Evolutionary conservation across 140 eudicot genomes (phyloP).

Genomic region (Anethum foeniculum): DNA sequence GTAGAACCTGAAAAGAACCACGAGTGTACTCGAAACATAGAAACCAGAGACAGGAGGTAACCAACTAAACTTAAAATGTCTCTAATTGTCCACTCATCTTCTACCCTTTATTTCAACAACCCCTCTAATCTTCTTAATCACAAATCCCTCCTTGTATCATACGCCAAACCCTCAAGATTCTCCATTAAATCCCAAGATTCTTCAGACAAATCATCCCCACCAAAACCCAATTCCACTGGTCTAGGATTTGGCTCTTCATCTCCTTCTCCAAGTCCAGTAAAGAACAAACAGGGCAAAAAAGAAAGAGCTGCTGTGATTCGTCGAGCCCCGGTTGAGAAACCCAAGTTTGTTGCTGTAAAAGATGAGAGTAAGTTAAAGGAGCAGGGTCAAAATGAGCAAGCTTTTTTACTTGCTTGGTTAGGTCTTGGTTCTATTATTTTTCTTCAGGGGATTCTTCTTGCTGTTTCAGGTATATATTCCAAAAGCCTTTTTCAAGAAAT

Average conservation of each 20-base stretch:
- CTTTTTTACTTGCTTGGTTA: slow-evolving; percentile 80
- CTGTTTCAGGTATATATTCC: slow-evolving; percentile 65
- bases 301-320: slow-evolving; percentile 68
- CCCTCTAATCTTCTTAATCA: not conserved
- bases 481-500: not conserved
- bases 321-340: slow-evolving; percentile 63
- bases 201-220: slow-evolving; percentile 30
- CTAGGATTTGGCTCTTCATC: slow-evolving; percentile 64
- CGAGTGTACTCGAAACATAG: not conserved
- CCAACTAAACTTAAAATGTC: slow-evolving; percentile 1
- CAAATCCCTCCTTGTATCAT: slow-evolving; percentile 3
- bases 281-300: slow-evolving; percentile 49
- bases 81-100: slow-evolving; percentile 1
- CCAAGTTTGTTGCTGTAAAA: slow-evolving; percentile 37
- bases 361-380: slow-evolving; percentile 33
- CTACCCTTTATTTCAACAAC: slow-evolving; percentile 4
- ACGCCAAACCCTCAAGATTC: slow-evolving; percentile 18
- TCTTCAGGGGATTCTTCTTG: slow-evolving; percentile 62
- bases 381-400: slow-evolving; percentile 42
- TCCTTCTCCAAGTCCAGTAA: slow-evolving; percentile 20
- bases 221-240: slow-evolving; percentile 29
- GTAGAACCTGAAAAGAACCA: not conserved
- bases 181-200: slow-evolving; percentile 39
- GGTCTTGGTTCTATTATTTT: slow-evolving; percentile 74
- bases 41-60: not conserved